Conservation (phyloP, 2,329 filamentous ascomycete genomes). For the Mariannaea elegans region DNA sequence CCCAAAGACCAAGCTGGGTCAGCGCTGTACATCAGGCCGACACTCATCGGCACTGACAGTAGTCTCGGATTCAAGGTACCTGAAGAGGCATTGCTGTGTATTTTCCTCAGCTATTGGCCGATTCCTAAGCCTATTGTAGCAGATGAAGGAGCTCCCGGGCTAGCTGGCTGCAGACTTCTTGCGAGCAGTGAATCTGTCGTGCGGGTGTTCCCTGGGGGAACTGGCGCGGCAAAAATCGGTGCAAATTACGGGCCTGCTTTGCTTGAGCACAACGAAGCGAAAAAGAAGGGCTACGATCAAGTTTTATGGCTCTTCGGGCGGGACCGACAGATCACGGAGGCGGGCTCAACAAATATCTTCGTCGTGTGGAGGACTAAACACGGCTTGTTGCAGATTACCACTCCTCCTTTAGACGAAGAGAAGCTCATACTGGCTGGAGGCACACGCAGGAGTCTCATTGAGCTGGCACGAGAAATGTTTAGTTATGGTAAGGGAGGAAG, state of each 20-base stretch:
- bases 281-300: constrained; percentile 16
- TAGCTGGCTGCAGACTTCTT: not conserved
- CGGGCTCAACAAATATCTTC: constrained; percentile 14
- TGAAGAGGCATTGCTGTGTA: not conserved
- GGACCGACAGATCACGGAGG: constrained; percentile 14
- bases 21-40: not conserved
- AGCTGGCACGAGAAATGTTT: not conserved
- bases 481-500: too few species aligned
- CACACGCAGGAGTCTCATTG: not conserved
- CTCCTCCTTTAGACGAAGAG: not conserved
- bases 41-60: not conserved
- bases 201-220: constrained; percentile 19
- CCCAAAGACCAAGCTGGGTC: not conserved
- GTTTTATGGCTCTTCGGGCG: constrained; percentile 22
- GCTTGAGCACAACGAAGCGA: not conserved
- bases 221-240: constrained; percentile 13
- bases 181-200: not conserved
- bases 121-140: not conserved
- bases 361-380: not conserved
- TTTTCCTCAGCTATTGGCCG: not conserved
- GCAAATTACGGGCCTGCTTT: constrained; percentile 17
- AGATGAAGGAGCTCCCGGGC: too few species aligned
- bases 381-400: not conserved
- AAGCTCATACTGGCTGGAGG: not conserved
- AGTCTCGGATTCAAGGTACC: constrained; percentile 4